Base-by-base conservation (phyloP, 164 flowering plant species). In the Macadamia integrifolia region DNA sequence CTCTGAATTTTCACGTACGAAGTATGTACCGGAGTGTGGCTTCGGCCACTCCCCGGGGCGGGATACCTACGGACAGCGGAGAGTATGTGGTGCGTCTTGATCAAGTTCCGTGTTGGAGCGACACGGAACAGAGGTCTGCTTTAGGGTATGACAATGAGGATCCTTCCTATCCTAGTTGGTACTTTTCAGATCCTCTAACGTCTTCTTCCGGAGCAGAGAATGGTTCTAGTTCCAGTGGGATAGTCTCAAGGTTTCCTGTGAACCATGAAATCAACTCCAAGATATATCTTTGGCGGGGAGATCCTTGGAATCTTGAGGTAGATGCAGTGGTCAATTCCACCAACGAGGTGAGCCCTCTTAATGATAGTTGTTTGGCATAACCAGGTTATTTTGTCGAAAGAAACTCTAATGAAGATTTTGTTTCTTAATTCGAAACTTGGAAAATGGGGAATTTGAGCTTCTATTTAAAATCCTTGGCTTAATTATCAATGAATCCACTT, bases 251-350 rank as follows among this genome's bases (percentile, higher is more conserved):
- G 78, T 95, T 95, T 81, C 99, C 97, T 6, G 87, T 91, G 53
- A 89, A 95, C 73, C 87, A 87, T 70, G 96, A 89, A 60, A 83
- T 92, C 61, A 95, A 88, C 76, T 88, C 91, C 6, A 95, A 84
- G 84, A 84, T 92, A 64, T 95, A 92, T 77, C 74, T 95, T 56
- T 95, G 99, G 99, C 85, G 99, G 35, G 99, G 99, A 18, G 69
- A 92, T 58, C 99, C 99, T 28, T 92, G 99, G 98, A 88, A 86
- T 77, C 89, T 95, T 60, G 99, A 91, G 81, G 98, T 95, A 6
- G 97, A 95, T 89, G 97, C 97, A 56, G 99, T 95, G 52, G 99
- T 95, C 49, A 95, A 95, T 72, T 92, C 99, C 52, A 86, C 99
- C 23, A 92, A 95, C 78, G 99, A 95, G 97, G 97, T 92, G 69